A percentile compares a stretch with the other conserved stretches of the same genome.
phyloP scores from a whole-genome alignment of 371 early-diverging fungal species.

The Amoeboaphelidium protococcarum region DNA sequence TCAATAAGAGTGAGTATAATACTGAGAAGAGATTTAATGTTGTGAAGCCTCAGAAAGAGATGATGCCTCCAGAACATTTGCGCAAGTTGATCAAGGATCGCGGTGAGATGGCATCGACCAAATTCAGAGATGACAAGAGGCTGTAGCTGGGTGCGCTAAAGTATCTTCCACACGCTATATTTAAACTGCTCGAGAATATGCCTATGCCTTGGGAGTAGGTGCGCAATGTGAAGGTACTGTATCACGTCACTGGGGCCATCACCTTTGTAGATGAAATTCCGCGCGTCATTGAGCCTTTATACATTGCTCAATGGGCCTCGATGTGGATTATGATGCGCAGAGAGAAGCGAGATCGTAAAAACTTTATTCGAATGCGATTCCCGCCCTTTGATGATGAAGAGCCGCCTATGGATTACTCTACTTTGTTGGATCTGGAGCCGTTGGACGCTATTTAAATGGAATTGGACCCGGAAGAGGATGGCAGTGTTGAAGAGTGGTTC shows the following conservation, averaged over 20 bases:
- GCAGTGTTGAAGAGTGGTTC: constrained; percentile 76
- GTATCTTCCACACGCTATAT: constrained; percentile 92
- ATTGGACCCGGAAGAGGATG: constrained; percentile 82
- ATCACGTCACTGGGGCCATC: constrained; percentile 94
- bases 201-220: constrained; percentile 99
- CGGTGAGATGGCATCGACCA: constrained; percentile 93
- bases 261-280: constrained; percentile 94
- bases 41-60: constrained; percentile 42
- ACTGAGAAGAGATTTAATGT: too few species aligned
- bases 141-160: constrained; percentile 91
- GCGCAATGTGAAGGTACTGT: constrained; percentile 82
- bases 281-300: constrained; percentile 80
- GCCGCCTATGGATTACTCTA: constrained; percentile 87
- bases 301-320: constrained; percentile 81
- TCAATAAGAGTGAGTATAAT: too few species aligned
- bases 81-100: constrained; percentile 79
- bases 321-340: constrained; percentile 99
- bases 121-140: constrained; percentile 84
- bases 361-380: constrained; percentile 81
- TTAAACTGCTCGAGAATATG: constrained; percentile 93
- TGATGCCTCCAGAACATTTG: constrained; percentile 94
- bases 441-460: constrained; percentile 96
- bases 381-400: constrained; percentile 74
- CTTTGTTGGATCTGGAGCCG: constrained; percentile 85
- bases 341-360: constrained; percentile 87